Conservation (phyloP, 805 yeast genomes). For the Candida adriatica region DNA sequence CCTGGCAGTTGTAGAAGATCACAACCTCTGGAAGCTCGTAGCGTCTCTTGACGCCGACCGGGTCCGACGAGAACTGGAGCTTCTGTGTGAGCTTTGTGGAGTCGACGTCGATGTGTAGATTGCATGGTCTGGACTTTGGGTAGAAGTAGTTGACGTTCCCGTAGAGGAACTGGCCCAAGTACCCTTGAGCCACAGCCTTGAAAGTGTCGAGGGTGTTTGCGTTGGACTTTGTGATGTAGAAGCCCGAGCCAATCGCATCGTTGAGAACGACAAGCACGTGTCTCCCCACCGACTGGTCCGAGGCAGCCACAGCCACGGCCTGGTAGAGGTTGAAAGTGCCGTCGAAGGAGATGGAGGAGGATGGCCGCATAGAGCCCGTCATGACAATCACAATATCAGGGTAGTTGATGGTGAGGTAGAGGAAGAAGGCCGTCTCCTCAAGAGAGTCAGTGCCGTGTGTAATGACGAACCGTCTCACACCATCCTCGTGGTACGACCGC, state of each 20-base stretch:
- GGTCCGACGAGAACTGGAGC: conserved; percentile 20
- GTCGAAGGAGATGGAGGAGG: conserved; percentile 62
- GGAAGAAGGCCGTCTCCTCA: conserved; percentile 62
- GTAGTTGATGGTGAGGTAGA: conserved; percentile 40
- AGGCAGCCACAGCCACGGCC: conserved; percentile 58
- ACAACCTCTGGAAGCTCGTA: conserved; percentile 36
- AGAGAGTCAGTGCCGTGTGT: conserved; percentile 70
- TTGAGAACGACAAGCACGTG: conserved; percentile 60
- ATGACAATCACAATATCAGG: conserved; percentile 54
- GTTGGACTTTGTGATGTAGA: conserved; percentile 62
- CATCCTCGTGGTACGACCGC: conserved; percentile 33
- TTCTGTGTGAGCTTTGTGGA: conserved; percentile 15
- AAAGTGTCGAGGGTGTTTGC: conserved; percentile 68
- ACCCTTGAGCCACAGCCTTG: conserved; percentile 62
- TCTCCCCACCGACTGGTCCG: conserved; percentile 42
- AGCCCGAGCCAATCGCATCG: conserved; percentile 64
- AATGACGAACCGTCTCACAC: conserved; percentile 54
- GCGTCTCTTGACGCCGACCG: conserved; percentile 21
- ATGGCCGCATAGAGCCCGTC: conserved; percentile 73
- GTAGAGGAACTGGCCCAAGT: conserved; percentile 62
- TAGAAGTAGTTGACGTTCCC: conserved; percentile 58
- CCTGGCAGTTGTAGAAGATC: conserved; percentile 57
- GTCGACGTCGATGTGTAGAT: conserved; percentile 32
- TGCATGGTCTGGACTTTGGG: conserved; percentile 53
- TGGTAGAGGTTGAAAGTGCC: conserved; percentile 70